Evolutionary conservation across 805 yeast species (phyloP).

Genomic region (Ogataea philodendri): DNA sequence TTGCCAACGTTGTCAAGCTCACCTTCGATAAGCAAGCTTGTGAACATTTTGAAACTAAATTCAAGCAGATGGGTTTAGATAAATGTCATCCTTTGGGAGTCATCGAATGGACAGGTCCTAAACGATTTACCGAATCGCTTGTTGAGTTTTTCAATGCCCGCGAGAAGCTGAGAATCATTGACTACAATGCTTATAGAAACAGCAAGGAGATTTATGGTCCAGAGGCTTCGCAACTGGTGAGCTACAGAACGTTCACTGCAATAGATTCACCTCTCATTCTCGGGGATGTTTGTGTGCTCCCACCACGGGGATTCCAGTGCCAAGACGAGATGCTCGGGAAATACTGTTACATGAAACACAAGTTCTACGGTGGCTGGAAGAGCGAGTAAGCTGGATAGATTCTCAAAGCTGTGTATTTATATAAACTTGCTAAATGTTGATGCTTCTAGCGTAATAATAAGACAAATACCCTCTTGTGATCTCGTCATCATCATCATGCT

Average conservation of each 20-base stretch:
- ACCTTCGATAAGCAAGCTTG: constrained; percentile 39
- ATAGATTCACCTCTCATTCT: constrained; percentile 19
- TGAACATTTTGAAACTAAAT: constrained; percentile 22
- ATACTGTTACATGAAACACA: constrained; percentile 21
- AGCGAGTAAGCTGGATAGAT: constrained; percentile 3
- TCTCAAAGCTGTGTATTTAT: background rate
- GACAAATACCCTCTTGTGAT: constrained; percentile 15
- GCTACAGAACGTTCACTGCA: constrained; percentile 22
- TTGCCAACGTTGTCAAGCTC: constrained; percentile 44
- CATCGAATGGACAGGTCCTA: constrained; percentile 53
- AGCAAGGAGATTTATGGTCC: constrained; percentile 19
- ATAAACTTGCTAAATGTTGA: background rate
- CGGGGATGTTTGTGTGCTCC: constrained; percentile 19
- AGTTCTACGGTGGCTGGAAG: constrained; percentile 23
- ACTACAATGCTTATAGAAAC: constrained; percentile 9
- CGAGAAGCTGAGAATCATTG: constrained; percentile 9
- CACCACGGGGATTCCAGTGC: constrained; percentile 17
- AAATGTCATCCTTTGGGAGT: constrained; percentile 38
- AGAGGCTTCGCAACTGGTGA: constrained; percentile 6
- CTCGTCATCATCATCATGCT: constrained; percentile 7
- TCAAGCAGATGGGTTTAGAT: constrained; percentile 29
- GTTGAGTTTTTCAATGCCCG: constrained; percentile 43
- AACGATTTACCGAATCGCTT: constrained; percentile 47
- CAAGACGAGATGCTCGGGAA: constrained; percentile 29
- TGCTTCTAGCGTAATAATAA: constrained; percentile 21